Percentiles rank a stretch among this genome's conserved stretches.
Conservation (phyloP, 768 basidiomycete genomes). For the Guyanaporus albipodus region DNA sequence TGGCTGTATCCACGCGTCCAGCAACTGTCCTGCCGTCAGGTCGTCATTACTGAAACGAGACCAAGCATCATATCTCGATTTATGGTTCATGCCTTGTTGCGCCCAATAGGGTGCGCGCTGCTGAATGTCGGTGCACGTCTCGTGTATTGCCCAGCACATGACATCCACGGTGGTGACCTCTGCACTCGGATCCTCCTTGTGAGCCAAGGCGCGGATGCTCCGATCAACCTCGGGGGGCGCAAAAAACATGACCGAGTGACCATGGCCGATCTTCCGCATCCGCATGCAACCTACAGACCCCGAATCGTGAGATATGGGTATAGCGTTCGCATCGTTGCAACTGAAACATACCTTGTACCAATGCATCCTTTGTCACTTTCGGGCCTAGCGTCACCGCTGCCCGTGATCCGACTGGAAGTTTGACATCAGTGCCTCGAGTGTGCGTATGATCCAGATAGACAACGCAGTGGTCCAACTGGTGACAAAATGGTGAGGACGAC, state of each 20-base stretch:
- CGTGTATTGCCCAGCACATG: background rate
- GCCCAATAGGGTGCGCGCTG: background rate
- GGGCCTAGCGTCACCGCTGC: background rate
- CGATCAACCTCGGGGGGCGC: background rate
- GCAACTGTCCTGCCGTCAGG: background rate
- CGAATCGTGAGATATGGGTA: background rate
- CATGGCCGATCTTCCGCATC: background rate
- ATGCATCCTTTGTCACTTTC: background rate
- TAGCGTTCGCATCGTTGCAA: background rate
- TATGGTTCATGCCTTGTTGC: background rate
- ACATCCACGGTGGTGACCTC: background rate
- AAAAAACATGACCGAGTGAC: background rate
- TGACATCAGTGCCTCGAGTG: background rate
- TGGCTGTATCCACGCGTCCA: background rate
- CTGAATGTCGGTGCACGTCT: background rate
- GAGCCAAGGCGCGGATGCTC: background rate
- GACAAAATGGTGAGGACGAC: background rate
- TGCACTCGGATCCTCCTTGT: no score
- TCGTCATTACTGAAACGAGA: background rate
- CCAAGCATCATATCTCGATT: background rate
- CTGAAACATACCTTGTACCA: background rate
- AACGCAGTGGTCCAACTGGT: background rate
- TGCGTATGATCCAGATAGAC: background rate
- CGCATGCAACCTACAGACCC: background rate
- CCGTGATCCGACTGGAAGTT: background rate